These are phyloP conservation scores for Lenzites betulinus DNA, from an alignment of 768 basidiomycete genomes.

Conservation along the genomic window DNA sequence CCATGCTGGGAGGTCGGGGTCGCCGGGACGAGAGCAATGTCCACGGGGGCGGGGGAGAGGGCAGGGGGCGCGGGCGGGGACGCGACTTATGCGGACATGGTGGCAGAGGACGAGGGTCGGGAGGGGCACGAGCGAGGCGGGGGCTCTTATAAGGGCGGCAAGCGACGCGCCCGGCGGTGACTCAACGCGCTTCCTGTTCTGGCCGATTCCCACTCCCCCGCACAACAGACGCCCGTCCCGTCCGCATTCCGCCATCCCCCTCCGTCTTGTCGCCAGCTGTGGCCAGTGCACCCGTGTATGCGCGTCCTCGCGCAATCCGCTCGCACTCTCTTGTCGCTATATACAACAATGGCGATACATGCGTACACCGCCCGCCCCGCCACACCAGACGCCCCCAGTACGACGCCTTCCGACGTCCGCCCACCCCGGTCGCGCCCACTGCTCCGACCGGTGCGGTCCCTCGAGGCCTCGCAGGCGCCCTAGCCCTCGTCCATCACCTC, in stretches of 20 bases:
- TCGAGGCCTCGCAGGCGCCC: too few relatives aligned
- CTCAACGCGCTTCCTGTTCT: constrained; percentile 21
- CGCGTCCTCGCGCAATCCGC: constrained; percentile 5
- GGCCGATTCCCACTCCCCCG: constrained; percentile 18
- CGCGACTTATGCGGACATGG: constrained; percentile 42
- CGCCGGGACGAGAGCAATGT: constrained; percentile 31
- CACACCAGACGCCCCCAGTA: background rate
- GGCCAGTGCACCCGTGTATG: background rate
- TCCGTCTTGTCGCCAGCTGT: background rate
- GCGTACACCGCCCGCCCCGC: background rate
- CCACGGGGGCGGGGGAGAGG: constrained; percentile 24
- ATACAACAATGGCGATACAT: constrained; percentile 6
- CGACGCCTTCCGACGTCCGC: background rate
- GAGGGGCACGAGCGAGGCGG: constrained; percentile 20
- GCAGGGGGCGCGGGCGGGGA: constrained; percentile 21
- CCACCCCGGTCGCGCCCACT: background rate
- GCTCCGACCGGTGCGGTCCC: constrained; percentile 15
- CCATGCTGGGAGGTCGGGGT: constrained; percentile 56
- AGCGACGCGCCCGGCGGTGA: constrained; percentile 24
- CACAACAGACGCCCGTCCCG: background rate
- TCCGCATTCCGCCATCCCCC: constrained; percentile 7
- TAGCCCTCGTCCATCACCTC: constrained; percentile 77
- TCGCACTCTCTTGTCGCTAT: background rate
- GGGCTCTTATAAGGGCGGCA: constrained; percentile 42
- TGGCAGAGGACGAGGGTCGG: constrained; percentile 32